Evolutionary conservation across 225 moss, liverwort and hornwort species (phyloP), one percentile per base, ranked within the genome.

Genomic region (Physcomitrium patens): DNA sequence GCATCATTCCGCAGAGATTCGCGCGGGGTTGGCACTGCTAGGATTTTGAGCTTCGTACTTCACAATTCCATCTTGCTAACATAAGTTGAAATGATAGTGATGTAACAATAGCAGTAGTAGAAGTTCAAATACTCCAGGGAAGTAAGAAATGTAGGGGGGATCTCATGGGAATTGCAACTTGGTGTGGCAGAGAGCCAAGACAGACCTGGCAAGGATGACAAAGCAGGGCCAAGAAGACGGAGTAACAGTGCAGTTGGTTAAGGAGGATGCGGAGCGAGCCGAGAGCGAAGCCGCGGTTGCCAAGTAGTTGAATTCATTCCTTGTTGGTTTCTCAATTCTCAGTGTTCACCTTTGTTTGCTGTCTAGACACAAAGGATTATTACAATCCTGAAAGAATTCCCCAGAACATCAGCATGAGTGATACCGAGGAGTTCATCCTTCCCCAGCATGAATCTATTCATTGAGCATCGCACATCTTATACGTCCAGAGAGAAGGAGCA

Each of bases 221-320:
- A 84, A 87, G 63, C 85, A 86, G 61, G 68, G 88, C 0, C 67
- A 49, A 0, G 86, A 90, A 70, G 84, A 92, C 17, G 89, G 91
- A 26, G 65, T 88, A 60, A 86, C 88, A 6, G 41, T 92, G 46
- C 87, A 88, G 2, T 83, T 96, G 71, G 69, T 94, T 0, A 81
- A 69, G 73, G 96, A 92, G 76, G 94, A 96, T 83, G 88, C 76
- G 0, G 96, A 94, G 68, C 91, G 91, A 65, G 84, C 94, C 16
- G 89, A 96, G 17, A 73, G 74, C 15, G 91, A 96, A 82, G 92
- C 92, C 17, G 28, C 44, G 0, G 72, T 70, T 86, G 84, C 86
- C 83, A 85, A 84, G 87, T 79, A 24, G 28, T 0, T 46, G 12
- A 2, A 60, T 19, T 60, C 11, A 3, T 7, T 55, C 5, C 3